Evolutionary conservation across 2,329 filamentous ascomycete species (phyloP).

Genomic region (Neofusicoccum cordaticola): DNA sequence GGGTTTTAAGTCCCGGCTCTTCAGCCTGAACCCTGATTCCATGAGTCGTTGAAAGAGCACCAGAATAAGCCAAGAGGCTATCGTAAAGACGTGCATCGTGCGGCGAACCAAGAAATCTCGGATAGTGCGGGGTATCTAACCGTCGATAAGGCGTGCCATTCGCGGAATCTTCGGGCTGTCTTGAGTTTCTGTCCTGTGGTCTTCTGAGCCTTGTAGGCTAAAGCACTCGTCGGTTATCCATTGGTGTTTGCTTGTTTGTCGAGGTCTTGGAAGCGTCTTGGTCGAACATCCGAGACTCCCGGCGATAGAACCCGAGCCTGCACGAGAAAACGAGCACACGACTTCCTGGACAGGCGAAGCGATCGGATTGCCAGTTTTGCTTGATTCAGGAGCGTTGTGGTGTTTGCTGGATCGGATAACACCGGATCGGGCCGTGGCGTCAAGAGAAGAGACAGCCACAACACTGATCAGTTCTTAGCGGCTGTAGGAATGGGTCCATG

Average conservation of each 20-base stretch:
- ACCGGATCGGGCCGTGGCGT: background rate
- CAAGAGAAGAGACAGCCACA: conserved; percentile 6
- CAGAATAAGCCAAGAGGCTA: background rate
- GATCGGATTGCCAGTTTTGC: background rate
- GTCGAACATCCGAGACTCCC: background rate
- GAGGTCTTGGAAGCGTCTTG: background rate
- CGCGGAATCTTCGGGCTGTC: background rate
- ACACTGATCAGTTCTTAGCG: background rate
- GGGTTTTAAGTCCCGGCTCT: background rate
- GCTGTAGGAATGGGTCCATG: background rate
- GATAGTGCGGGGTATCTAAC: conserved; percentile 3
- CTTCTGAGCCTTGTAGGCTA: no score
- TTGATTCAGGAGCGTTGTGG: background rate
- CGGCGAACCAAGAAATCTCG: background rate
- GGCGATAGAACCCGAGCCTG: background rate
- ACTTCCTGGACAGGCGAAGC: background rate
- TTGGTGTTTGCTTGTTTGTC: background rate
- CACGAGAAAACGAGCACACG: no score
- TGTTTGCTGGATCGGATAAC: background rate
- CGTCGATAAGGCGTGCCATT: background rate
- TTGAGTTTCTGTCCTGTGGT: background rate
- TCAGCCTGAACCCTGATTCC: background rate
- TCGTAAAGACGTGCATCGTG: background rate
- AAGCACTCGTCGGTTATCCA: background rate
- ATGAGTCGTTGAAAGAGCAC: background rate